Percentiles rank a stretch among this genome's conserved stretches.
Conservation (phyloP, 2,329 filamentous ascomycete genomes). For the Sarocladiaceae sp. region DNA sequence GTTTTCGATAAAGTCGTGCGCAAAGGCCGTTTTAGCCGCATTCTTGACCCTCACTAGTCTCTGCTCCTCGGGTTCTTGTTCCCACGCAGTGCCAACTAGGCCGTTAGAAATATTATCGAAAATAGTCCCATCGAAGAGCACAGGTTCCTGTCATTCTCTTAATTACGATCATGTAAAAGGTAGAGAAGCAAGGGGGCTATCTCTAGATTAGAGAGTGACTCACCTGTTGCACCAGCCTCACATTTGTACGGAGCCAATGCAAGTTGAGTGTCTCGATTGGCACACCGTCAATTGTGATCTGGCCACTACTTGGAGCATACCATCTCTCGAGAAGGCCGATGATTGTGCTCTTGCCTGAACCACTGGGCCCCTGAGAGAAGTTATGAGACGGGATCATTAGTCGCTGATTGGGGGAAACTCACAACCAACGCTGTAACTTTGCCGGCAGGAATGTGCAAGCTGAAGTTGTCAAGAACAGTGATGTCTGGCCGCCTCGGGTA, state of each 20-base stretch:
- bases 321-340: constrained; percentile 13
- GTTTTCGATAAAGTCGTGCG: constrained; percentile 44
- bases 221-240: constrained; percentile 35
- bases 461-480: constrained; percentile 27
- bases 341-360: constrained; percentile 40
- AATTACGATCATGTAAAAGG: too few relatives aligned
- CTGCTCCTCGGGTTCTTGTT: constrained; percentile 33
- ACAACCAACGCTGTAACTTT: constrained; percentile 25
- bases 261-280: constrained; percentile 21
- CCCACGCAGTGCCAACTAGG: constrained; percentile 36
- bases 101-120: constrained; percentile 52
- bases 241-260: constrained; percentile 39
- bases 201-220: background rate
- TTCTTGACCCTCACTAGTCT: constrained; percentile 38
- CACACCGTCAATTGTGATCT: constrained; percentile 23
- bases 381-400: too few relatives aligned
- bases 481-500: constrained; percentile 31
- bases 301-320: constrained; percentile 21
- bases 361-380: background rate
- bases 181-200: too few relatives aligned
- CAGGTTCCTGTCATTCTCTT: constrained; percentile 32
- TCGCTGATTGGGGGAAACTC: too few relatives aligned
- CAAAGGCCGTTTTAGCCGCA: constrained; percentile 45
- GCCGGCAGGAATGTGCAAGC: constrained; percentile 28
- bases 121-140: constrained; percentile 44